These are phyloP conservation scores for Amphicarpaea edgeworthii DNA, from an alignment of 306 rosid genomes.

Conservation along the genomic window DNA sequence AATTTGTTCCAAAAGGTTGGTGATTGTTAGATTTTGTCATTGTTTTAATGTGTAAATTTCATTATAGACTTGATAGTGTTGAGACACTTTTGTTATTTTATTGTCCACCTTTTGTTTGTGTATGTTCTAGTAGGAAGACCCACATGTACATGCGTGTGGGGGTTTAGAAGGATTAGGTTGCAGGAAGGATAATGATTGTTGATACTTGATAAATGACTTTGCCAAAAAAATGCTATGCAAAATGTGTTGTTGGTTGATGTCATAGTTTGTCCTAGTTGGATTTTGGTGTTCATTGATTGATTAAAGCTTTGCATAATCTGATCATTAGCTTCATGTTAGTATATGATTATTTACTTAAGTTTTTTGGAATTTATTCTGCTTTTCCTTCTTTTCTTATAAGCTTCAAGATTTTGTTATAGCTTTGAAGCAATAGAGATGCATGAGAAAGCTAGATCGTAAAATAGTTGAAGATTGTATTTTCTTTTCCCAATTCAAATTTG, in stretches of 20 bases:
- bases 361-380: not conserved
- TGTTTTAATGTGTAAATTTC: not conserved
- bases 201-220: constrained; percentile 21
- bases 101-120: constrained; percentile 26
- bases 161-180: constrained; percentile 5
- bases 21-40: constrained; percentile 24
- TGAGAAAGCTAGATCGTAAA: constrained; percentile 35
- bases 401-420: not conserved
- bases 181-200: constrained; percentile 1
- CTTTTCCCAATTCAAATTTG: not conserved
- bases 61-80: constrained; percentile 28
- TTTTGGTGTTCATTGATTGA: constrained; percentile 7
- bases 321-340: constrained; percentile 9
- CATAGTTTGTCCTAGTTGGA: constrained; percentile 8
- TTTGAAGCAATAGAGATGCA: not conserved
- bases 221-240: constrained; percentile 20
- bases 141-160: not conserved
- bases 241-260: constrained; percentile 11
- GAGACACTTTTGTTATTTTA: constrained; percentile 9
- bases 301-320: constrained; percentile 19
- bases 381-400: constrained; percentile 3
- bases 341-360: constrained; percentile 7
- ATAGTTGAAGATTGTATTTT: constrained; percentile 1
- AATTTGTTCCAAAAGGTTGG: constrained; percentile 60
- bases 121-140: constrained; percentile 2